Conservation (phyloP, 208 protist species). For the Leishmania amazonensis region DNA sequence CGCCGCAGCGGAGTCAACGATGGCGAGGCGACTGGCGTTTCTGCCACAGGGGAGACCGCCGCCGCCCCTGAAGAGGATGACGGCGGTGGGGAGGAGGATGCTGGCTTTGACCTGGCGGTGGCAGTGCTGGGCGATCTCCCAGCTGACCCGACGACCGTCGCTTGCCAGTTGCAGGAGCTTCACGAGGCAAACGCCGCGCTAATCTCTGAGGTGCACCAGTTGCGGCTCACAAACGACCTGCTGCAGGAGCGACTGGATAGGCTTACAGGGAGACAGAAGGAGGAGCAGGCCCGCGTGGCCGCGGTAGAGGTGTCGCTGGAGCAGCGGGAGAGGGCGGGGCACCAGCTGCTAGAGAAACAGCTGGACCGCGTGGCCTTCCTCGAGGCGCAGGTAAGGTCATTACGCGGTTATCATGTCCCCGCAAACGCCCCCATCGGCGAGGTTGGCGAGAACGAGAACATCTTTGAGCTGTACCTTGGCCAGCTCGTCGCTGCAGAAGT, state of each 20-base stretch:
- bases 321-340: constrained; percentile 55
- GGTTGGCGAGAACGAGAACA: constrained; percentile 63
- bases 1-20: not conserved
- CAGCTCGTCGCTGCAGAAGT: constrained; percentile 80
- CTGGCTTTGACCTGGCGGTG: constrained; percentile 23
- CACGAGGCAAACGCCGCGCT: constrained; percentile 81
- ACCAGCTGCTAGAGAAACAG: constrained; percentile 66
- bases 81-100: constrained; percentile 11
- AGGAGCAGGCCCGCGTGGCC: constrained; percentile 37
- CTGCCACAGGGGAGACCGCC: not conserved
- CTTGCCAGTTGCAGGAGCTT: constrained; percentile 73
- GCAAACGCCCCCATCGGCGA: constrained; percentile 47
- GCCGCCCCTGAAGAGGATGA: not conserved
- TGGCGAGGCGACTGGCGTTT: not conserved
- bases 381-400: constrained; percentile 83
- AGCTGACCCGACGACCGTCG: constrained; percentile 35
- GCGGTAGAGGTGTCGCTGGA: constrained; percentile 42
- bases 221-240: constrained; percentile 75
- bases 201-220: constrained; percentile 69
- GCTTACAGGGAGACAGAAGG: constrained; percentile 33
- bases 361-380: constrained; percentile 85
- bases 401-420: constrained; percentile 79
- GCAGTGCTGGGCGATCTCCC: constrained; percentile 27
- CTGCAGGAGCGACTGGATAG: constrained; percentile 56
- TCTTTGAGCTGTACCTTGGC: constrained; percentile 91